Conservation (phyloP, 768 basidiomycete genomes). For the Tulasnella sp. region DNA sequence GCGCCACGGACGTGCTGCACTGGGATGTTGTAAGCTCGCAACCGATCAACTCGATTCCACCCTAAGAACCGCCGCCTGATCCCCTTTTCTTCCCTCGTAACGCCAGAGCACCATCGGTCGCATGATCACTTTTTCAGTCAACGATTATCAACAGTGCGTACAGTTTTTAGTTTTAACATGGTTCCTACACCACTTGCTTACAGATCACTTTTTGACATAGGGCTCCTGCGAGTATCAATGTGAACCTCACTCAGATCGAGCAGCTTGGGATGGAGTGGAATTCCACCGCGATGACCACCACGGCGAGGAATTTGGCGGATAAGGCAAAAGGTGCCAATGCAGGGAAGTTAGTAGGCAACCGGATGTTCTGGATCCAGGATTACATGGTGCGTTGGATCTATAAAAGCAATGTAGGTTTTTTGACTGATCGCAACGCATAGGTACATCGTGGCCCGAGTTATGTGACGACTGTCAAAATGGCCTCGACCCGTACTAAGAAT, state of each 20-base stretch:
- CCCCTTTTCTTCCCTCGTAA: not conserved
- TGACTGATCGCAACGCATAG: conserved; percentile 29
- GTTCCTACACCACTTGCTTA: not conserved
- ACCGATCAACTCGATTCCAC: too few relatives aligned
- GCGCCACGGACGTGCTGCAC: conserved; percentile 45
- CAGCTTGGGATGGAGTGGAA: conserved; percentile 44
- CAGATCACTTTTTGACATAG: conserved; percentile 31
- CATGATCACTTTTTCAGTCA: conserved; percentile 56
- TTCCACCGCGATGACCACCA: conserved; percentile 33
- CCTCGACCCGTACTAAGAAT: conserved; percentile 46
- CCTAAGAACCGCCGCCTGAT: too few relatives aligned
- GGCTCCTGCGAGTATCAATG: conserved; percentile 45
- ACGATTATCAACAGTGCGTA: conserved; percentile 33
- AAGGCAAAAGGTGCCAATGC: conserved; percentile 41
- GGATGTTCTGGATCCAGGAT: conserved; percentile 56
- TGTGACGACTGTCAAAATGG: conserved; percentile 56
- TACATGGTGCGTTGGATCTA: conserved; percentile 43
- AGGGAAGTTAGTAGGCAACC: conserved; percentile 44
- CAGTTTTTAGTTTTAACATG: conserved; percentile 13
- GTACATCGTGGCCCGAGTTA: conserved; percentile 52
- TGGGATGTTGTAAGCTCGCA: conserved; percentile 67
- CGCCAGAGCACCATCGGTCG: conserved; percentile 54
- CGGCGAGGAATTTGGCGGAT: conserved; percentile 22
- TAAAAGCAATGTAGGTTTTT: not conserved
- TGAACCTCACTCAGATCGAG: conserved; percentile 45